Evolutionary conservation across 2,329 filamentous ascomycete genomes (phyloP), one percentile per base, ranked within the genome.

Genomic region (Sclerotinia subarctica): DNA sequence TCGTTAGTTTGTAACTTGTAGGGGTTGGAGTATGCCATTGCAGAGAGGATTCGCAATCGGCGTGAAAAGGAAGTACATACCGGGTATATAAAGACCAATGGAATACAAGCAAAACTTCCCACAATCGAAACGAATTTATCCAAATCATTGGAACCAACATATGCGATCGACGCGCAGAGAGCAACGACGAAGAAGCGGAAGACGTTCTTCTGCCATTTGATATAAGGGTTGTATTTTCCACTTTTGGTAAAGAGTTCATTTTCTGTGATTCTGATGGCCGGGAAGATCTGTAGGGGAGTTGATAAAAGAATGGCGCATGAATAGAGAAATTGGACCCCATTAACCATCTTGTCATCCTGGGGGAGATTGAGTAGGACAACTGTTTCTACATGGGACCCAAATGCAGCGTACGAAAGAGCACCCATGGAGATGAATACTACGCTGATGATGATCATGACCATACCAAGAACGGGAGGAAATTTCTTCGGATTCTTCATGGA

Each of bases 201-300:
- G 46, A 90, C 82, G 74, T 99, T 99, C 88, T 99, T 99, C 84
- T 98, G 92, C 95, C 95, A 99, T 82, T 99, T 99, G 83, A 99
- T 96, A 77, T 92, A 95, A 0, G 93, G 94, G 77, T 98, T 97
- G 81, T 97, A 97, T 80, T 99, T 99, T 74, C 95, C 94, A 71
- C 93, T 97, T 77, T 91, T 86, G 32, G 92, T 96, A 79, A 98
- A 99, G 8, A 98, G 84, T 73, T 93, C 93, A 74, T 96, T 97
- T 80, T 96, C 94, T 46, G 92, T 93, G 76, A 99, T 99, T 77
- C 94, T 91, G 76, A 99, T 98, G 54, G 95, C 95, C 0, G 95
- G 95, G 83, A 98, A 99, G 73, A 99, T 94, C 77, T 99, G 96
- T 69, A 99, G 82, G 7, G 95, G 95, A 0, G 95, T 99, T 47